phyloP scores from a whole-genome alignment of 805 yeast species.

The Torulaspora franciscae region DNA sequence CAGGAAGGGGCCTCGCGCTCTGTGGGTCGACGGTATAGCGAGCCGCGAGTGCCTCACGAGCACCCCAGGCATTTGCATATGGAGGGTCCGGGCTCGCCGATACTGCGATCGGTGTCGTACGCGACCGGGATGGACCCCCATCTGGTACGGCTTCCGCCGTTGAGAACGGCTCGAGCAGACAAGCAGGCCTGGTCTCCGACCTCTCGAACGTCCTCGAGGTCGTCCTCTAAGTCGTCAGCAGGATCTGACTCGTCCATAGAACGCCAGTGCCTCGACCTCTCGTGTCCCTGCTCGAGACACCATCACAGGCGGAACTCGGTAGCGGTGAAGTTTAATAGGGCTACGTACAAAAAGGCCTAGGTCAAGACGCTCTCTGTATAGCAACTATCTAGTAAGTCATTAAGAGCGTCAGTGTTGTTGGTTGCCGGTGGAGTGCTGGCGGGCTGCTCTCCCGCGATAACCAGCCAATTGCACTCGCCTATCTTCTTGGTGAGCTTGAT shows the following conservation, averaged over 20 bases:
- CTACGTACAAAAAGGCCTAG: slow-evolving; percentile 8
- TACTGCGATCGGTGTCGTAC: slow-evolving; percentile 8
- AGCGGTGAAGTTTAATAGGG: slow-evolving; percentile 25
- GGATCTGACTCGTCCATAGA: not conserved
- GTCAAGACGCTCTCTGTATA: slow-evolving; percentile 14
- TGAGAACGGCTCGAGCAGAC: not conserved
- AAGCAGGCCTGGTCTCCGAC: not conserved
- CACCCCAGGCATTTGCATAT: slow-evolving; percentile 3
- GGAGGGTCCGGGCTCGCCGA: slow-evolving; percentile 1
- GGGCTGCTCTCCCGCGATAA: slow-evolving; percentile 31
- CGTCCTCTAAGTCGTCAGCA: slow-evolving; percentile 3
- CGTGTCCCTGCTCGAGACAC: slow-evolving; percentile 28
- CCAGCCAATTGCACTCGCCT: slow-evolving; percentile 40
- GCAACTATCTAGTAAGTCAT: slow-evolving; percentile 15
- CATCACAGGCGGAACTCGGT: slow-evolving; percentile 33
- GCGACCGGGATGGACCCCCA: slow-evolving; percentile 8
- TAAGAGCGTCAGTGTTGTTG: slow-evolving; percentile 9
- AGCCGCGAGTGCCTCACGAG: slow-evolving; percentile 8
- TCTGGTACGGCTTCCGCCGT: not conserved
- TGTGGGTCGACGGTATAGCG: slow-evolving; percentile 12
- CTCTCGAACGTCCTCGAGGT: slow-evolving; percentile 2
- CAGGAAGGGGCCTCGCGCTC: not conserved
- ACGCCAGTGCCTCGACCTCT: slow-evolving; percentile 12
- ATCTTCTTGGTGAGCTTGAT: slow-evolving; percentile 36
- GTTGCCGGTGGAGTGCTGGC: not conserved